These are phyloP conservation scores for Russula olivacea DNA, from an alignment of 768 basidiomycete species.

Conservation along the genomic window DNA sequence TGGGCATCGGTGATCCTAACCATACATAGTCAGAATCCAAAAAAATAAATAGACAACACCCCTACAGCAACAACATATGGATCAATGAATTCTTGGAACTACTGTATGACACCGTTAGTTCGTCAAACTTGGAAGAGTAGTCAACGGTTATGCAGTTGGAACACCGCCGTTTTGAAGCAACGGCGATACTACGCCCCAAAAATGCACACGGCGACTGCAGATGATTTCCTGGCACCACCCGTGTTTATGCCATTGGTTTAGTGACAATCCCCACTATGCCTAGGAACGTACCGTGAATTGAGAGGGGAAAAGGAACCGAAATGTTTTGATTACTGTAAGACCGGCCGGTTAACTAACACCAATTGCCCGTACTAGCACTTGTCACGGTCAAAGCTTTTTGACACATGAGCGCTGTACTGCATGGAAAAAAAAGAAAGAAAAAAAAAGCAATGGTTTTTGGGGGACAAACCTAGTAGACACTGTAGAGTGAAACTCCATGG, in stretches of 20 bases:
- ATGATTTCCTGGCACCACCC: background rate
- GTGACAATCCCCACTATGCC: background rate
- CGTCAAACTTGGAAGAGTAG: background rate
- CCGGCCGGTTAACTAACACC: background rate
- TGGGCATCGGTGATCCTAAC: constrained; percentile 20
- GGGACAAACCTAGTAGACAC: no score
- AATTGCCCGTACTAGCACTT: background rate
- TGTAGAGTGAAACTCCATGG: no score
- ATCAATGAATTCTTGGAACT: background rate
- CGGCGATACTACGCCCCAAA: background rate
- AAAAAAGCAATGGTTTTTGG: no score
- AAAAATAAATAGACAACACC: background rate
- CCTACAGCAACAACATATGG: background rate
- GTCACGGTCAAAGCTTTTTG: background rate
- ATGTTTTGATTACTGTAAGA: background rate
- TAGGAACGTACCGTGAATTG: background rate
- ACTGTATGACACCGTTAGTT: background rate
- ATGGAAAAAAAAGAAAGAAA: no score
- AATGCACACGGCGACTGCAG: background rate
- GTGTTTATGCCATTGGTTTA: no score
- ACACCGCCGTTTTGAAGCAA: constrained; percentile 4
- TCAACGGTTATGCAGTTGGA: background rate
- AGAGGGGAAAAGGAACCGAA: background rate
- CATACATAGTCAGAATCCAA: background rate
- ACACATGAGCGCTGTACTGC: background rate